phyloP scores from a whole-genome alignment of 106 monocot genomes.

The Dactylorhiza incarnata region DNA sequence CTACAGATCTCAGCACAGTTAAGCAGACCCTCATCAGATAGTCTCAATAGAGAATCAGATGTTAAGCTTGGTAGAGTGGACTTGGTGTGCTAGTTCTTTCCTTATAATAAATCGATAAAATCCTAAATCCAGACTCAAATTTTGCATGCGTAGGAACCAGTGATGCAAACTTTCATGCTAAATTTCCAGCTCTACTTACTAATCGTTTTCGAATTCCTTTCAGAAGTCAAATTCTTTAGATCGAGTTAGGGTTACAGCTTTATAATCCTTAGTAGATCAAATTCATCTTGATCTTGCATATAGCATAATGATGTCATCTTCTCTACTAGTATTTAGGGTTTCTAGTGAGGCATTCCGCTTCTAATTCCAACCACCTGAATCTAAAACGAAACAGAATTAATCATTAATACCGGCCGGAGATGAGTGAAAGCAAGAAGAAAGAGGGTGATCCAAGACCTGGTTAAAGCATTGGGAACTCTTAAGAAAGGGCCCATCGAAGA shows the following conservation, averaged over 20 bases:
- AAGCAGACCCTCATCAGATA: background rate
- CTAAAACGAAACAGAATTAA: background rate
- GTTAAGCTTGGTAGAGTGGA: background rate
- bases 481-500: slow-evolving; percentile 81
- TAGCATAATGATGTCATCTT: background rate
- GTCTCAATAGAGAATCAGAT: background rate
- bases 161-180: background rate
- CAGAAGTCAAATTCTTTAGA: background rate
- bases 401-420: background rate
- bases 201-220: background rate
- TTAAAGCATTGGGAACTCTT: slow-evolving; percentile 59
- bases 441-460: slow-evolving; percentile 40
- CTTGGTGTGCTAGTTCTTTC: background rate
- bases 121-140: background rate
- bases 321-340: background rate
- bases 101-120: background rate
- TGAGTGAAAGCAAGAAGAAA: background rate
- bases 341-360: background rate
- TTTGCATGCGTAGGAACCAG: background rate
- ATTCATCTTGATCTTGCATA: background rate
- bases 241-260: background rate
- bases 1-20: background rate
- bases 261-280: background rate
- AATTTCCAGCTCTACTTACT: background rate
- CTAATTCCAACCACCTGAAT: background rate